Percentiles rank a stretch among this genome's conserved stretches.
phyloP scores from a whole-genome alignment of 2,329 filamentous ascomycete species.

The Huntiella savannae region DNA sequence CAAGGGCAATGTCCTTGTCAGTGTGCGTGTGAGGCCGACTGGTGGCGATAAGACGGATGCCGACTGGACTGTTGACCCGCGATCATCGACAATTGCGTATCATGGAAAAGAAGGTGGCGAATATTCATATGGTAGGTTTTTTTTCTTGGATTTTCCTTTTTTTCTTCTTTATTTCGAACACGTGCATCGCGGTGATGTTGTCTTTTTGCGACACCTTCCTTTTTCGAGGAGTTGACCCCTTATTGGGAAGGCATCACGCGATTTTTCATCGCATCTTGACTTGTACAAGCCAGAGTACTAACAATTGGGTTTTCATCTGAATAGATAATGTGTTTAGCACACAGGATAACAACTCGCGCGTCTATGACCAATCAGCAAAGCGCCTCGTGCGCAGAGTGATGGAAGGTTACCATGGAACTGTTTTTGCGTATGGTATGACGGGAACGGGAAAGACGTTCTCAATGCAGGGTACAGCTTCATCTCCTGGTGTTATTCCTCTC shows the following conservation, averaged over 20 bases:
- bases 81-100: conserved; percentile 65
- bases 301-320: neutral
- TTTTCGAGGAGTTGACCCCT: neutral
- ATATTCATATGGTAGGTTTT: conserved; percentile 63
- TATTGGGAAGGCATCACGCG: neutral
- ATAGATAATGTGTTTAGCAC: conserved; percentile 91
- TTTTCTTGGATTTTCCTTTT: neutral
- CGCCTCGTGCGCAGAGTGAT: conserved; percentile 88
- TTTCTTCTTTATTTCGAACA: neutral
- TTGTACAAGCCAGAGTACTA: neutral
- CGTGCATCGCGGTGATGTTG: neutral
- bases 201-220: neutral
- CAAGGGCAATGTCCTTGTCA: conserved; percentile 92
- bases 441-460: conserved; percentile 98
- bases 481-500: conserved; percentile 86
- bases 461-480: conserved; percentile 94
- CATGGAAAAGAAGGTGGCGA: conserved; percentile 79
- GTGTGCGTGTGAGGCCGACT: conserved; percentile 82
- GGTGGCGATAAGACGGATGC: conserved; percentile 44
- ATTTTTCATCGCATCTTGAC: neutral
- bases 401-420: conserved; percentile 97
- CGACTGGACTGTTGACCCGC: conserved; percentile 84
- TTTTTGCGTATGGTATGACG: conserved; percentile 99
- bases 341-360: conserved; percentile 80
- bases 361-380: conserved; percentile 89